phyloP scores from a whole-genome alignment of 1,284 basidiomycete species.

The Sphaerobolus stellatus region DNA sequence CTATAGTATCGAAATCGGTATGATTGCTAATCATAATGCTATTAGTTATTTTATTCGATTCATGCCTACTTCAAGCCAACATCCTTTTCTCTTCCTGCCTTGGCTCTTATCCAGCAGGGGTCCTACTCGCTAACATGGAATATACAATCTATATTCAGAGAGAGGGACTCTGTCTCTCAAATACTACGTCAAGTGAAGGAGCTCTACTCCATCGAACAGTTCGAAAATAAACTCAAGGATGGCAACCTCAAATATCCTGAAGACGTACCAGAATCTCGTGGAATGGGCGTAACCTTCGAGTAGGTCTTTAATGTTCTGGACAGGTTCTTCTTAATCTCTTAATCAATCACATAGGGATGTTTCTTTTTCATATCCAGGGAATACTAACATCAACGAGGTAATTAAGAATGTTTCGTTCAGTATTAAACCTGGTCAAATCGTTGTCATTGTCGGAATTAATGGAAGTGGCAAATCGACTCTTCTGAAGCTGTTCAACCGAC shows the following conservation, averaged over 20 bases:
- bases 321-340: neutral
- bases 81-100: slow-evolving; percentile 6
- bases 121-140: too few relatives aligned
- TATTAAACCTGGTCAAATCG: slow-evolving; percentile 46
- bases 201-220: too few relatives aligned
- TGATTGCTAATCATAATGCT: neutral
- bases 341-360: slow-evolving; percentile 35
- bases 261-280: too few relatives aligned
- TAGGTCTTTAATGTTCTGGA: slow-evolving; percentile 17
- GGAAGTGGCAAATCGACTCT: slow-evolving; percentile 47
- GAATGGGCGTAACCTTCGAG: slow-evolving; percentile 23
- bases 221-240: too few relatives aligned
- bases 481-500: slow-evolving; percentile 42
- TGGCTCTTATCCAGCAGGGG: slow-evolving; percentile 3
- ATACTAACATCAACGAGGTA: slow-evolving; percentile 42
- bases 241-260: too few relatives aligned
- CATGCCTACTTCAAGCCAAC: slow-evolving; percentile 4
- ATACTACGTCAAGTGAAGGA: too few relatives aligned
- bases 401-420: slow-evolving; percentile 40
- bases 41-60: slow-evolving; percentile 6
- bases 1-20: neutral
- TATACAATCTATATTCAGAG: too few relatives aligned
- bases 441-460: slow-evolving; percentile 47
- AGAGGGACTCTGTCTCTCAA: too few relatives aligned
- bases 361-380: slow-evolving; percentile 48